These are phyloP conservation scores for Hypsizygus marmoreus DNA, from an alignment of 768 basidiomycete genomes.

Conservation along the genomic window DNA sequence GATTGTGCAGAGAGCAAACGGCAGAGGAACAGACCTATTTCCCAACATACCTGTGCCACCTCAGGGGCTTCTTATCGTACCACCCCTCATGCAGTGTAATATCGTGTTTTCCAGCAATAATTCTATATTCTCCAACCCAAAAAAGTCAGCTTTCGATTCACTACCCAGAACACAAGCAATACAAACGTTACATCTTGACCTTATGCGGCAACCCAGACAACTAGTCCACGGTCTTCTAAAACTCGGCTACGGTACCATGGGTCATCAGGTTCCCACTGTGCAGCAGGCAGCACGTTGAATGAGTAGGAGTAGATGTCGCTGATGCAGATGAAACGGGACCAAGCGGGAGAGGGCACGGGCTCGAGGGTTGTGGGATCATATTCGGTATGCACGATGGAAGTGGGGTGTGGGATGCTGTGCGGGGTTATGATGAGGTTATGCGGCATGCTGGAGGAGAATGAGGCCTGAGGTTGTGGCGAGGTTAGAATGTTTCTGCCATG, in stretches of 20 bases:
- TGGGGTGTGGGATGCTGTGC: conserved; percentile 22
- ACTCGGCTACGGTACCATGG: conserved; percentile 44
- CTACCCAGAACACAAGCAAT: background rate
- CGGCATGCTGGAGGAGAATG: no score
- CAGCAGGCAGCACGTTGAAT: conserved; percentile 55
- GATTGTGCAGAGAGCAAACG: background rate
- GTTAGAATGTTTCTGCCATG: no score
- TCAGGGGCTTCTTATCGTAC: conserved; percentile 37
- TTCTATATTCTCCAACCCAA: conserved; percentile 33
- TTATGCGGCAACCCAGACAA: conserved; percentile 55
- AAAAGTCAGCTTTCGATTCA: background rate
- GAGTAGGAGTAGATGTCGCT: conserved; percentile 55
- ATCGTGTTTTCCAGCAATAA: conserved; percentile 78
- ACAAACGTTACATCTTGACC: conserved; percentile 52
- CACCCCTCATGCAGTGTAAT: conserved; percentile 42
- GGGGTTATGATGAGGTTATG: no score
- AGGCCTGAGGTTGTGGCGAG: no score
- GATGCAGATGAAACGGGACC: conserved; percentile 62
- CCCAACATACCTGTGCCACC: conserved; percentile 26
- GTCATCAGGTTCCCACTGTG: conserved; percentile 68
- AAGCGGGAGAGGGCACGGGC: conserved; percentile 36
- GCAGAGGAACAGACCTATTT: conserved; percentile 28
- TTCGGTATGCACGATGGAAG: conserved; percentile 37
- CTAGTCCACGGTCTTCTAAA: conserved; percentile 59
- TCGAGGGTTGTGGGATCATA: conserved; percentile 30